Evolutionary conservation across 495 filamentous ascomycete species (phyloP), one percentile per base, ranked within the genome.

Genomic region (Penicillium egyptiacum): DNA sequence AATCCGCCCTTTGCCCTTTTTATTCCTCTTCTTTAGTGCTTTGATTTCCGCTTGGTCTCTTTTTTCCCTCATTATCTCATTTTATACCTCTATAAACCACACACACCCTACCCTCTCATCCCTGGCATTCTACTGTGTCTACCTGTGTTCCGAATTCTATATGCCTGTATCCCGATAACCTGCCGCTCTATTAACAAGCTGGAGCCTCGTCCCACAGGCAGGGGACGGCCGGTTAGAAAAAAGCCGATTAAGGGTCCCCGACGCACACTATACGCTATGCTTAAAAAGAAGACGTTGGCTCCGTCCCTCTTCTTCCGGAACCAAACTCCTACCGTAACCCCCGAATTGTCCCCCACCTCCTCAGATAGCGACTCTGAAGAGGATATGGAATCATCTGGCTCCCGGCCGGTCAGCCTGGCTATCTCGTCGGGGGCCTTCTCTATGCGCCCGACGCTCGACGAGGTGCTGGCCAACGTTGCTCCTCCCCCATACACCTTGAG

Each of bases 401-500:
- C 82, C 53, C 79, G 82, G 69, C 85, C 87, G 22, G 71, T 83
- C 55, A 88, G 84, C 72, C 75, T 89, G 49, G 72, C 81, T 31
- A 83, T 86, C 72, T 79, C 83, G 26, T 59, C 73, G 37, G 85
- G 85, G 58, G 81, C 82, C 35, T 89, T 85, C 61, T 87, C 86
- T 19, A 88, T 88, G 67, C 82, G 88, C 57, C 95, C 95, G 16
- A 89, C 90, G 30, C 75, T 99, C 47, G 77, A 86, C 47, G 92
- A 98, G 60, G 91, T 99, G 14, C 81, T 99, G 43, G 85, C 89
- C 39, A 92, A 96, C 67, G 84, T 83, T 22, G 89, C 95, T 51
- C 88, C 90, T 1, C 86, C 91, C 39, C 95, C 95, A 62, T 98
- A 92, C 79, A 97, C 92, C 3, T 81, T 98, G 17, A 84, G 84